Percentiles rank a stretch among this genome's conserved stretches.
Evolutionary conservation across 768 basidiomycete genomes (phyloP).

Genomic region (Naganishia onofrii): DNA sequence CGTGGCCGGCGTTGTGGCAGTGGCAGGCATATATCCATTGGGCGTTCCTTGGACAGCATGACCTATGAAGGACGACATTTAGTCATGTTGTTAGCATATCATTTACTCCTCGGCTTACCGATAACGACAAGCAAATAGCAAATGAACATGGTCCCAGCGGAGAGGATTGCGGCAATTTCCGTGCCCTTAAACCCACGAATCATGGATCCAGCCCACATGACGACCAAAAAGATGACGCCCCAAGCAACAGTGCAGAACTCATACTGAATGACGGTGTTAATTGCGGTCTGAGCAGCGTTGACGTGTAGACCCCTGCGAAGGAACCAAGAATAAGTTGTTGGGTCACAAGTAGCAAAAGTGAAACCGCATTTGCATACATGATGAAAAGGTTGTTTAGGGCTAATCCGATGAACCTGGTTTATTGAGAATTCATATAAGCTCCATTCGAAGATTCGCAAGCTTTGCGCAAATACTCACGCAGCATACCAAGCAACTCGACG

Average conservation of each 20-base stretch:
- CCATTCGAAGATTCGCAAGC: not conserved
- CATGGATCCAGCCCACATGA: conserved; percentile 35
- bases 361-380: conserved; percentile 16
- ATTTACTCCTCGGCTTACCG: conserved; percentile 13
- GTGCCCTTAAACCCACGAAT: conserved; percentile 36
- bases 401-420: conserved; percentile 13
- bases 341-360: not conserved
- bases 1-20: conserved; percentile 26
- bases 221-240: conserved; percentile 31
- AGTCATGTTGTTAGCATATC: not conserved
- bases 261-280: conserved; percentile 37
- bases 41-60: conserved; percentile 38
- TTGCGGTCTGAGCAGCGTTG: conserved; percentile 37
- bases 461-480: conserved; percentile 12
- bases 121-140: conserved; percentile 40
- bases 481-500: conserved; percentile 27
- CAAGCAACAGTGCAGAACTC: conserved; percentile 34
- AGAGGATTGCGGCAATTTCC: conserved; percentile 25
- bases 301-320: conserved; percentile 32
- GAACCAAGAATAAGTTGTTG: not conserved
- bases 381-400: conserved; percentile 39
- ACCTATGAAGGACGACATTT: not conserved
- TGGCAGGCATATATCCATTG: conserved; percentile 35
- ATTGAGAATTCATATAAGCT: not conserved
- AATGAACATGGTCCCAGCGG: conserved; percentile 34